Conservation (phyloP, 805 yeast species). For the Saccharomyces kudriavzevii region DNA sequence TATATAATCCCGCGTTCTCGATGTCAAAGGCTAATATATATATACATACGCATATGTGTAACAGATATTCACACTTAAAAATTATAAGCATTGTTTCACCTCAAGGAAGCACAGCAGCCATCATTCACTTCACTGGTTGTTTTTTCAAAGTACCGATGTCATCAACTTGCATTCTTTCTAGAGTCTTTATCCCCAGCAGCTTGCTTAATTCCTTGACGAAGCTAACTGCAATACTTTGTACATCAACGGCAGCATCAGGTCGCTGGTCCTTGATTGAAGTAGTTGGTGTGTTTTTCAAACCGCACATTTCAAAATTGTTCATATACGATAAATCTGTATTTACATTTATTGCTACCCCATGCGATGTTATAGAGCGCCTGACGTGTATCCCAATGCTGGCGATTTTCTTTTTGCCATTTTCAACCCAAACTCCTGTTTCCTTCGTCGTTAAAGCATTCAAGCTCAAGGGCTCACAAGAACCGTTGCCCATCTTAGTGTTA, state of each 20-base stretch:
- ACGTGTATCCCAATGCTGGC: conserved; percentile 88
- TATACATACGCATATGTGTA: not conserved
- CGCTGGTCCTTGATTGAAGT: conserved; percentile 39
- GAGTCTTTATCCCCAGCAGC: conserved; percentile 31
- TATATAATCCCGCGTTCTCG: not conserved
- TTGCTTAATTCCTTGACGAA: conserved; percentile 41
- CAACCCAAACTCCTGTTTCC: conserved; percentile 87
- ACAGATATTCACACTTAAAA: conserved; percentile 1
- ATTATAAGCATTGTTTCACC: not conserved
- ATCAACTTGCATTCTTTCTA: conserved; percentile 33
- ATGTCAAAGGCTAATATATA: conserved; percentile 1
- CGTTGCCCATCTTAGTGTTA: conserved; percentile 2
- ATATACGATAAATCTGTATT: conserved; percentile 63
- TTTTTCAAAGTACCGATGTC: conserved; percentile 20
- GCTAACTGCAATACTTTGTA: conserved; percentile 35
- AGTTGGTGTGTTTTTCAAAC: conserved; percentile 56
- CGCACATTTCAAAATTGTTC: conserved; percentile 76
- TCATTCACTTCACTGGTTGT: conserved; percentile 1
- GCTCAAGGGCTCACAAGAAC: conserved; percentile 5
- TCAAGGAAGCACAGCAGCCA: not conserved
- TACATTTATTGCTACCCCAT: conserved; percentile 81
- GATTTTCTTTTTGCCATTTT: conserved; percentile 45
- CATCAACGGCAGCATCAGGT: conserved; percentile 16
- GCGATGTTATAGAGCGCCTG: conserved; percentile 75
- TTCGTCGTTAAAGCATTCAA: conserved; percentile 39